These are phyloP conservation scores for Grosmannia huntii DNA, from an alignment of 2,329 filamentous ascomycete genomes.

Conservation along the genomic window DNA sequence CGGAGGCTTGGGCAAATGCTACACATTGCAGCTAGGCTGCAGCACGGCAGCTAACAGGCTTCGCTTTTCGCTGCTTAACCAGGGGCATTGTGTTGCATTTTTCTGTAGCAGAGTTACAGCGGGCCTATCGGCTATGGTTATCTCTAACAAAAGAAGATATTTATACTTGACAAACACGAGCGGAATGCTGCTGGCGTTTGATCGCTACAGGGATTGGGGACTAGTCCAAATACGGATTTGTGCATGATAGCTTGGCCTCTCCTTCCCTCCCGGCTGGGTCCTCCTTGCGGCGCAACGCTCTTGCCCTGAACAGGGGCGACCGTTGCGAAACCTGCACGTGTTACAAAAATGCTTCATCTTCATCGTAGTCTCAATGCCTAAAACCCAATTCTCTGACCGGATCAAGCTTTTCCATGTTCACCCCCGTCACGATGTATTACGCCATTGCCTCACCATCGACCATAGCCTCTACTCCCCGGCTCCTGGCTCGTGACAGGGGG, in stretches of 20 bases:
- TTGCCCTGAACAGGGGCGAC: slow-evolving; percentile 4
- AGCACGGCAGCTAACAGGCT: too few species aligned
- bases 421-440: background rate
- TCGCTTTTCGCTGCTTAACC: too few species aligned
- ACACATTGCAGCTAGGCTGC: too few species aligned
- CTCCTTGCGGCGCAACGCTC: background rate
- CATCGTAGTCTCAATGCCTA: slow-evolving; percentile 18
- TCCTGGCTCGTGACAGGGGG: too few species aligned
- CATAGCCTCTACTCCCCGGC: background rate
- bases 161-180: background rate
- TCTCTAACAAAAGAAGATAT: background rate
- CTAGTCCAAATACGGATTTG: background rate
- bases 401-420: slow-evolving; percentile 2
- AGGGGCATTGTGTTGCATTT: too few species aligned
- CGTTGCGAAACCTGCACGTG: slow-evolving; percentile 20
- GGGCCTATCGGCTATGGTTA: background rate
- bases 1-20: too few species aligned
- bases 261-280: background rate
- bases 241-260: background rate
- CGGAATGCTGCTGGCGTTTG: background rate
- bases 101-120: too few species aligned
- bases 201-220: background rate
- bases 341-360: slow-evolving; percentile 23
- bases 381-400: slow-evolving; percentile 13
- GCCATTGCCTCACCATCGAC: background rate